Conservation (phyloP, 1,284 basidiomycete genomes). For the Puccinia triticina region DNA sequence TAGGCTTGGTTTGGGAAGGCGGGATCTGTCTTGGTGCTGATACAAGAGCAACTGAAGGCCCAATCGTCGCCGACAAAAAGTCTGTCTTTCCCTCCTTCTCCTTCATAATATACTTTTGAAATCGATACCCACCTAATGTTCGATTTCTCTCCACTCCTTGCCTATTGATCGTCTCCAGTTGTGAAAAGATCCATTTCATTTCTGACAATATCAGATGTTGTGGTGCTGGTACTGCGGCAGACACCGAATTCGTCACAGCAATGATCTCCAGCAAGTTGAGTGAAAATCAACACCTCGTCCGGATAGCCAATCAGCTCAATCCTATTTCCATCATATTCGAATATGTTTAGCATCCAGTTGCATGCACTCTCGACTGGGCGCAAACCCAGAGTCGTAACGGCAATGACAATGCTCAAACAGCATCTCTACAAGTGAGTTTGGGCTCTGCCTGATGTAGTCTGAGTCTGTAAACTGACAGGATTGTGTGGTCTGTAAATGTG, state of each 20-base stretch:
- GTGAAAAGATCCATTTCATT: constrained; percentile 83
- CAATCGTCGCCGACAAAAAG: constrained; percentile 76
- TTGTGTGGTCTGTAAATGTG: background rate
- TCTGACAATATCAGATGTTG: constrained; percentile 94
- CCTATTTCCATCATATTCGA: constrained; percentile 74
- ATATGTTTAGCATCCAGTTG: constrained; percentile 74
- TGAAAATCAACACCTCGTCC: background rate
- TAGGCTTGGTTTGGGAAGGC: constrained; percentile 80
- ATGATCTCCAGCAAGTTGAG: constrained; percentile 52
- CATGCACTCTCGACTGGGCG: constrained; percentile 82
- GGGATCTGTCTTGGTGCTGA: constrained; percentile 96
- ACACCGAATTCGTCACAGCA: constrained; percentile 79
- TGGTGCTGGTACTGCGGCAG: constrained; percentile 96
- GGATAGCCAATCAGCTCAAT: background rate
- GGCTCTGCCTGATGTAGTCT: background rate
- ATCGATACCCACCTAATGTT: constrained; percentile 83
- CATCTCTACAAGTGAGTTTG: constrained; percentile 70
- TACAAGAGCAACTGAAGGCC: constrained; percentile 90
- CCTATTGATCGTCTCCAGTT: constrained; percentile 73
- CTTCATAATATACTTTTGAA: too few relatives aligned
- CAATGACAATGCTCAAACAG: constrained; percentile 98
- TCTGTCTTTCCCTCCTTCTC: constrained; percentile 51
- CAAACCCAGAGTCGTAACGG: constrained; percentile 87
- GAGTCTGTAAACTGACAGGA: background rate
- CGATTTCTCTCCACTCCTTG: constrained; percentile 84